These are phyloP conservation scores for Plasmopara viticola DNA, from an alignment of 352 stramenopile species.

Conservation along the genomic window DNA sequence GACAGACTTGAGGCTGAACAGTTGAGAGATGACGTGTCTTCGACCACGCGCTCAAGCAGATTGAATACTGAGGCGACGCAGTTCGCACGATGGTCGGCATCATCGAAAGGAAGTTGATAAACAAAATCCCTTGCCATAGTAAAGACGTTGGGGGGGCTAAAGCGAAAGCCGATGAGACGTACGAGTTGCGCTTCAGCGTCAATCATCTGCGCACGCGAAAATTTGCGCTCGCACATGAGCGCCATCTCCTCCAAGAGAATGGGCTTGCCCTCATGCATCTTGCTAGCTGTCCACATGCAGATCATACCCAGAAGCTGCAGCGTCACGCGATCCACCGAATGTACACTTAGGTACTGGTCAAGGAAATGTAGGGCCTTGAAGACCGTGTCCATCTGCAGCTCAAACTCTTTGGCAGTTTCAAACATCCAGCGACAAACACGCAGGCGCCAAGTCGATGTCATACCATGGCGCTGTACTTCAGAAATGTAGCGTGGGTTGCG, in stretches of 20 bases:
- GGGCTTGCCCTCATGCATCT: constrained; percentile 66
- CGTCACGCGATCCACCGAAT: constrained; percentile 67
- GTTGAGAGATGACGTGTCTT: constrained; percentile 27
- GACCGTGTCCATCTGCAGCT: constrained; percentile 58
- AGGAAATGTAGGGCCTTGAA: constrained; percentile 59
- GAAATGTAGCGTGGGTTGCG: constrained; percentile 41
- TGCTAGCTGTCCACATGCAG: constrained; percentile 63
- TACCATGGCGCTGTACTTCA: constrained; percentile 45
- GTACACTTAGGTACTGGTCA: constrained; percentile 57
- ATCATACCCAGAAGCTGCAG: constrained; percentile 72
- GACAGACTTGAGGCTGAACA: constrained; percentile 41
- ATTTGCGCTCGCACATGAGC: constrained; percentile 70
- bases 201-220: constrained; percentile 52
- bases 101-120: constrained; percentile 25
- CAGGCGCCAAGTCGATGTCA: constrained; percentile 54
- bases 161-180: constrained; percentile 48
- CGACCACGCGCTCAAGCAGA: constrained; percentile 30
- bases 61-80: constrained; percentile 36
- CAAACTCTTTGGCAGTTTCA: constrained; percentile 65
- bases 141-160: constrained; percentile 59
- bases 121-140: constrained; percentile 63
- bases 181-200: constrained; percentile 52
- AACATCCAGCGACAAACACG: constrained; percentile 82
- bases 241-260: constrained; percentile 71
- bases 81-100: constrained; percentile 17